These are phyloP conservation scores for Mediolabrus comicus DNA, from an alignment of 108 stramenopile species.

Conservation along the genomic window DNA sequence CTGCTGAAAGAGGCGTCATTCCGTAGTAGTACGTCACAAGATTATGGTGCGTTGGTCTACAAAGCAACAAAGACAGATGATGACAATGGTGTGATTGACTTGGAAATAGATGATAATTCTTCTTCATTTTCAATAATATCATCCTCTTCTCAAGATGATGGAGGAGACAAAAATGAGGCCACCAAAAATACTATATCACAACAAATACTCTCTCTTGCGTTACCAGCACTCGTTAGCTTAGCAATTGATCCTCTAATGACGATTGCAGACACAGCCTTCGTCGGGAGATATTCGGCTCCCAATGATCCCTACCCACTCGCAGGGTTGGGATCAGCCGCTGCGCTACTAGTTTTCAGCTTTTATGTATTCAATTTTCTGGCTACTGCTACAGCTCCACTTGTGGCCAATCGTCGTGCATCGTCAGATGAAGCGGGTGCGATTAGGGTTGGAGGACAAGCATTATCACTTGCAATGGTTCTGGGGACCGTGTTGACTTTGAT, in stretches of 20 bases:
- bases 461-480: conserved; percentile 61
- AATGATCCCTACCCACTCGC: conserved; percentile 64
- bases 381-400: conserved; percentile 82
- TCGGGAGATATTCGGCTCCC: conserved; percentile 61
- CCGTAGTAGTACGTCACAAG: not conserved
- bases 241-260: conserved; percentile 87
- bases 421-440: conserved; percentile 55
- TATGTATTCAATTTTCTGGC: conserved; percentile 85
- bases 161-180: no score
- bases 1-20: not conserved
- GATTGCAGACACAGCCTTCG: conserved; percentile 83
- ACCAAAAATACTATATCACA: not conserved
- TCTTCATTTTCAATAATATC: no score
- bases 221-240: conserved; percentile 72
- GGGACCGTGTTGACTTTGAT: conserved; percentile 45
- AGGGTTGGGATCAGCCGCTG: conserved; percentile 79
- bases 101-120: not conserved
- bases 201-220: conserved; percentile 64
- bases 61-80: not conserved
- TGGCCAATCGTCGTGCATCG: conserved; percentile 56
- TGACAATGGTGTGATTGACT: not conserved
- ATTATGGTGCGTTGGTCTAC: not conserved
- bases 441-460: conserved; percentile 77
- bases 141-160: not conserved
- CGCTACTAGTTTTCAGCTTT: conserved; percentile 76